These are phyloP conservation scores for Bacidia rubella DNA, from an alignment of 495 filamentous ascomycete species.

Conservation along the genomic window DNA sequence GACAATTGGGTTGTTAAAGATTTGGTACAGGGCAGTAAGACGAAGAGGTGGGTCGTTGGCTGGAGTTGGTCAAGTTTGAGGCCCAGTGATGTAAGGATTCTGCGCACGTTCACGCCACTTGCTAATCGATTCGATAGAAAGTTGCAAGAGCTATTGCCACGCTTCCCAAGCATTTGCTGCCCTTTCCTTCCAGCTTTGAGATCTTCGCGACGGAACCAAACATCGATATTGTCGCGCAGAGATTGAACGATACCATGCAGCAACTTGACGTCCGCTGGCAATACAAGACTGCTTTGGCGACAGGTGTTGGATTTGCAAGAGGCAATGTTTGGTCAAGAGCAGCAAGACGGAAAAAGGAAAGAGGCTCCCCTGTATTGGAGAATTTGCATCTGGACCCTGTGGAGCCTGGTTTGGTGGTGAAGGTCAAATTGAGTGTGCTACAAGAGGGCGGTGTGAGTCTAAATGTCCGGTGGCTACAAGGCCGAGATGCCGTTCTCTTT, in stretches of 20 bases:
- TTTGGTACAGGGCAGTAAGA: slow-evolving; percentile 68
- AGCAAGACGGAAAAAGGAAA: slow-evolving; percentile 42
- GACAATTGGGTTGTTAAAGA: slow-evolving; percentile 73
- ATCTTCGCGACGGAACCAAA: slow-evolving; percentile 23
- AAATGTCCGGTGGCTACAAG: slow-evolving; percentile 60
- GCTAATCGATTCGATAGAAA: slow-evolving; percentile 26
- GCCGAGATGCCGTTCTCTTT: slow-evolving; percentile 60
- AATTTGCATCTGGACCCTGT: slow-evolving; percentile 17
- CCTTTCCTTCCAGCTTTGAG: slow-evolving; percentile 41
- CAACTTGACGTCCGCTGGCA: slow-evolving; percentile 37
- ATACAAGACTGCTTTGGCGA: slow-evolving; percentile 30
- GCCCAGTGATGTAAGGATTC: slow-evolving; percentile 40
- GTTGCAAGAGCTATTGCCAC: slow-evolving; percentile 43
- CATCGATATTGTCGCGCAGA: slow-evolving; percentile 21
- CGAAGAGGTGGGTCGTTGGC: slow-evolving; percentile 72
- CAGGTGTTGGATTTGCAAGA: slow-evolving; percentile 42
- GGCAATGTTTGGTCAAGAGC: slow-evolving; percentile 62
- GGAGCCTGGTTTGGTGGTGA: slow-evolving; percentile 33
- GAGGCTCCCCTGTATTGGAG: slow-evolving; percentile 13
- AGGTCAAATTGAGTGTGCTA: slow-evolving; percentile 26
- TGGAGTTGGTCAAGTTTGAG: slow-evolving; percentile 70
- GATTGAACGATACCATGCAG: slow-evolving; percentile 28
- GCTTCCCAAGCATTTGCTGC: slow-evolving; percentile 46
- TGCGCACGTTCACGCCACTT: neutral
- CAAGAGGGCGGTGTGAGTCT: slow-evolving; percentile 25